Evolutionary conservation across 2,329 filamentous ascomycete genomes (phyloP).

Genomic region (Tolypocladium amazonense): DNA sequence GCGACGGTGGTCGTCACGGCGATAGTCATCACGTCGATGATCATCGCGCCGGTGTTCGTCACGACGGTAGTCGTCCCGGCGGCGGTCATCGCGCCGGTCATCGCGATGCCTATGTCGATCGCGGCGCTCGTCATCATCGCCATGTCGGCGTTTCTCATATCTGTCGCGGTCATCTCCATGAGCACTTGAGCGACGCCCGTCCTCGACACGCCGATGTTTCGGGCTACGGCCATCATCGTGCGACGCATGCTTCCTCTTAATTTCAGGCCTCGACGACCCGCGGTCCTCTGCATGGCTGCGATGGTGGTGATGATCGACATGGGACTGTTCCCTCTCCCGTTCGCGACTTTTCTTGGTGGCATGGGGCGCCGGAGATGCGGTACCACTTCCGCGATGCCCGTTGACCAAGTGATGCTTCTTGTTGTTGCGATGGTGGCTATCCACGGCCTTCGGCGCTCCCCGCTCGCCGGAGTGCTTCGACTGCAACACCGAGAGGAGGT

Average conservation of each 20-base stretch:
- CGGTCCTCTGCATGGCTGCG: conserved; percentile 41
- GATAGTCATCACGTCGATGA: conserved; percentile 5
- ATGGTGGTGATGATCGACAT: conserved; percentile 38
- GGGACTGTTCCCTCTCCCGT: conserved; percentile 33
- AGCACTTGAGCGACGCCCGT: conserved; percentile 25
- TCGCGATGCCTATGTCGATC: conserved; percentile 24
- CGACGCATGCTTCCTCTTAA: conserved; percentile 51
- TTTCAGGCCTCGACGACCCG: conserved; percentile 39
- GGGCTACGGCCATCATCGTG: conserved; percentile 31
- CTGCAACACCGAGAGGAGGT: conserved; percentile 87
- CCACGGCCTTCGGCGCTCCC: conserved; percentile 66
- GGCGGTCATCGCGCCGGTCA: conserved; percentile 14
- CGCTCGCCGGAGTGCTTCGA: conserved; percentile 71
- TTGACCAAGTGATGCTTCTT: conserved; percentile 57
- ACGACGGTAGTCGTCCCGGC: conserved; percentile 12
- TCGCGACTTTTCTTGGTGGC: conserved; percentile 33
- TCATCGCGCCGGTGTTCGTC: conserved; percentile 11
- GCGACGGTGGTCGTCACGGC: conserved; percentile 6
- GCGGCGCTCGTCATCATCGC: conserved; percentile 13
- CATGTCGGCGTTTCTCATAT: conserved; percentile 14
- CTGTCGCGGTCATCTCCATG: conserved; percentile 27
- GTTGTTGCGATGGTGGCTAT: conserved; percentile 92
- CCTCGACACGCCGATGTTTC: conserved; percentile 31
- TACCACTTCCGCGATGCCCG: conserved; percentile 52
- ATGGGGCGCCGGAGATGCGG: conserved; percentile 60